Base-by-base conservation (phyloP, 2,329 filamentous ascomycete genomes). In the Aureobasidium leucospermi region DNA sequence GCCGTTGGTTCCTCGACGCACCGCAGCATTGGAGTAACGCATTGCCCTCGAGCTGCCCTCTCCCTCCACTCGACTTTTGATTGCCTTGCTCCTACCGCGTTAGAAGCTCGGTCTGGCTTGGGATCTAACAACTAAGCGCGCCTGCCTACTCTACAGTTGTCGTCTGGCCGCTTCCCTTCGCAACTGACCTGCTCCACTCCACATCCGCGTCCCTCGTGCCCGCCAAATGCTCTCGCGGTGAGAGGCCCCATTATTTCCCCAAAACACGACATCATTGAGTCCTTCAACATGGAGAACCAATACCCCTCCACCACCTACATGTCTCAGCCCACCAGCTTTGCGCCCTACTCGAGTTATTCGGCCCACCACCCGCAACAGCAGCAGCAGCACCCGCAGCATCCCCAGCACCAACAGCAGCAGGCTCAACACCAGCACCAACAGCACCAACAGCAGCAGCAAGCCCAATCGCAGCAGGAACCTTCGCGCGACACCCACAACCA, bases 231-330 rank as follows among this genome's bases (percentile, higher is more conserved):
- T 47, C 49, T 55, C 58, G 58, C 52, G 41, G 49, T 49, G 42
- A 53, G 55, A 55, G 16, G 51, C 43, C 58, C 57, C 58, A 60
- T 58, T 60, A 60, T 58, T 62, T 60, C 59, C 57, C 53, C 51
- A 45, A 56, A 39, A 58, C 42, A 36, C 36, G 36, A 59, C 60
- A 61, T 53, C 47, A 61, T 61, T 51, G 32, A 46, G 41, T 61
- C 45, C 47, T 41, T 58, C 61, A 60, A 23, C 58, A 67, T 67
- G 65, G 65, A 67, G 60, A 64, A 64, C 60, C 64, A 65, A 55
- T 67, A 65, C 62, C 61, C 65, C 56, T 62, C 64, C 57, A 63
- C 62, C 61, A 47, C 39, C 39, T 67, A 68, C 58, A 64, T 66
- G 58, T 63, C 66, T 60, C 62, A 62, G 60, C 63, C 61, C 51